Conservation (phyloP, 164 flowering plant genomes). For the Annona cherimola region DNA sequence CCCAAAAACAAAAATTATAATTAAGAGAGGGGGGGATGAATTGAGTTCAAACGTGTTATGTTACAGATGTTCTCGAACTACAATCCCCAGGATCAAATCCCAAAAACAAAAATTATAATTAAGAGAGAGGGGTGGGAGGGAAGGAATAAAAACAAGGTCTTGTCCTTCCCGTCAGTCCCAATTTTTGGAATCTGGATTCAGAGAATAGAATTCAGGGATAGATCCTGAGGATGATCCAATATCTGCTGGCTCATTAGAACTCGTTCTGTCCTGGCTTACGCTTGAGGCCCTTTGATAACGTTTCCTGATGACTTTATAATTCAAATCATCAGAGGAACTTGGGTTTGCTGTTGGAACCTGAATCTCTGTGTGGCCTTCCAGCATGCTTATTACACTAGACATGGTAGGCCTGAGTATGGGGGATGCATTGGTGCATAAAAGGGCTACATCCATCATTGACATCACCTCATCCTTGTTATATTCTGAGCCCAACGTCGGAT, state of each 20-base stretch:
- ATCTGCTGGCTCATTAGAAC: not conserved
- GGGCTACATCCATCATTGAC: constrained; percentile 22
- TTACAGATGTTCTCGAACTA: too few relatives aligned
- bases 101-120: not conserved
- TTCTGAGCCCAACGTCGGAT: constrained; percentile 20
- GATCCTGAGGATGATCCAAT: not conserved
- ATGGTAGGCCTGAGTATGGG: constrained; percentile 28
- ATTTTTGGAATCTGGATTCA: not conserved
- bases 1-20: too few relatives aligned
- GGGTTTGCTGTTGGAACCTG: constrained; percentile 12
- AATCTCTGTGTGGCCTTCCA: constrained; percentile 20
- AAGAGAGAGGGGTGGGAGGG: too few relatives aligned
- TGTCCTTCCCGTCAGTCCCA: not conserved
- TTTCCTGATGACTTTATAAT: constrained; percentile 7
- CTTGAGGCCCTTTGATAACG: constrained; percentile 9
- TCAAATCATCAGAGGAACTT: constrained; percentile 8
- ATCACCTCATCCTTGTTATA: constrained; percentile 16
- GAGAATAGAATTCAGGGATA: not conserved
- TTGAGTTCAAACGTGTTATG: too few relatives aligned
- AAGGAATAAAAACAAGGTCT: too few relatives aligned
- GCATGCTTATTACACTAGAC: constrained; percentile 33
- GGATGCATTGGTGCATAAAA: constrained; percentile 27
- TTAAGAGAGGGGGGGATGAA: too few relatives aligned
- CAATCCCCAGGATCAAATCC: not conserved
- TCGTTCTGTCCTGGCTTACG: not conserved